These are phyloP conservation scores for Aphanomyces euteiches DNA, from an alignment of 352 stramenopile genomes.

Conservation along the genomic window DNA sequence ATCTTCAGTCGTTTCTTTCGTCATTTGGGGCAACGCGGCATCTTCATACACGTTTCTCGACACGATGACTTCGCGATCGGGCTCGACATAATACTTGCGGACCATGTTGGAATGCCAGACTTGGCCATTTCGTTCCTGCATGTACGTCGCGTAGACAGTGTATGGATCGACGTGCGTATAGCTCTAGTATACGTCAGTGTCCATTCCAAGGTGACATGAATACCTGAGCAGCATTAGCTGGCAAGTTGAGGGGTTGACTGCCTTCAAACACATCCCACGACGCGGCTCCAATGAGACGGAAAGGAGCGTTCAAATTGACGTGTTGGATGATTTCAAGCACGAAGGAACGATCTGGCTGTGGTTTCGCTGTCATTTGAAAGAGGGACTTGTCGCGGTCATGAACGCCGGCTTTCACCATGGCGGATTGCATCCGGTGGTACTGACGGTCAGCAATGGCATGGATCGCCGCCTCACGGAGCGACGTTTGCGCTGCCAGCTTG, in stretches of 20 bases:
- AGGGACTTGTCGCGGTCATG: not conserved
- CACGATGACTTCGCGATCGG: not conserved
- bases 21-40: not conserved
- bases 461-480: not conserved
- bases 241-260: too few relatives aligned
- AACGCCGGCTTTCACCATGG: not conserved
- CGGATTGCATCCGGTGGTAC: not conserved
- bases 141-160: not conserved
- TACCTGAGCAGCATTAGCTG: not conserved
- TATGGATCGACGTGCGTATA: not conserved
- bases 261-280: too few relatives aligned
- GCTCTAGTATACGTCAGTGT: not conserved
- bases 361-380: not conserved
- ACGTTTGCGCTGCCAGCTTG: not conserved
- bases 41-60: not conserved
- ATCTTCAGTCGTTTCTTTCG: not conserved
- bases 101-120: slow-evolving; percentile 3
- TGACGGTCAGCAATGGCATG: slow-evolving; percentile 17
- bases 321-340: slow-evolving; percentile 6
- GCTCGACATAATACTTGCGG: not conserved
- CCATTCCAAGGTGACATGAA: not conserved
- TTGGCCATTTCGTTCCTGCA: not conserved
- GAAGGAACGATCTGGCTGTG: not conserved
- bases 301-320: not conserved
- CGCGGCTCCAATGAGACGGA: not conserved